These are phyloP conservation scores for Conticribra weissflogii DNA, from an alignment of 108 stramenopile species.

Conservation along the genomic window DNA sequence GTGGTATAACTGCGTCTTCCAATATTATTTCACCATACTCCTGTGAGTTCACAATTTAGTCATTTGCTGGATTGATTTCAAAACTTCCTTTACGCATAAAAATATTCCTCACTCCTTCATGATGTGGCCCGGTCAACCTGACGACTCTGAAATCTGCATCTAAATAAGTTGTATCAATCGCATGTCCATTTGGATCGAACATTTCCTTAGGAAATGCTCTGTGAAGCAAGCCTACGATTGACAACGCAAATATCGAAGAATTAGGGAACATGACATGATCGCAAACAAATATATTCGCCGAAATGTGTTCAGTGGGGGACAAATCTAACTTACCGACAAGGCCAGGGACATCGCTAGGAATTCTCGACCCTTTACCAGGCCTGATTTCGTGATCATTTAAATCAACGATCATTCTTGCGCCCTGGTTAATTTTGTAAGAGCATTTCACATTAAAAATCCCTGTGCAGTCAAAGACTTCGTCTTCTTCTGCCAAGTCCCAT, in stretches of 20 bases:
- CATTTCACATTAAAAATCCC: conserved; percentile 62
- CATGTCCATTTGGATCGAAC: conserved; percentile 68
- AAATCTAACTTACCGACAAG: conserved; percentile 33
- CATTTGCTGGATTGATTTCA: conserved; percentile 5
- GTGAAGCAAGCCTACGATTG: conserved; percentile 47
- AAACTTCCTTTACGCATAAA: conserved; percentile 35
- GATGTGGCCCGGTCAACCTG: conserved; percentile 59
- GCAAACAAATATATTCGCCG: neutral
- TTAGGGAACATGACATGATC: neutral
- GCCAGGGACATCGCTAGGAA: conserved; percentile 58
- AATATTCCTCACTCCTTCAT: conserved; percentile 74
- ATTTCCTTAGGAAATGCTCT: conserved; percentile 70
- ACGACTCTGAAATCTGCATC: conserved; percentile 73
- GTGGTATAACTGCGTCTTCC: too few species aligned
- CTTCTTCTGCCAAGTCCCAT: conserved; percentile 64
- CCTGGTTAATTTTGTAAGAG: conserved; percentile 69
- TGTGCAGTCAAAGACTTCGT: conserved; percentile 48
- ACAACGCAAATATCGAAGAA: conserved; percentile 7
- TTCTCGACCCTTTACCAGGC: conserved; percentile 47
- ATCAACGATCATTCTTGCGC: conserved; percentile 61
- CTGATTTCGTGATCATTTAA: conserved; percentile 52
- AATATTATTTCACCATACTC: too few species aligned
- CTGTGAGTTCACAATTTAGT: too few species aligned
- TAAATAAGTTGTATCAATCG: conserved; percentile 77
- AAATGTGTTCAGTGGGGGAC: neutral